phyloP scores from a whole-genome alignment of 2,329 filamentous ascomycete genomes.

The Fusarium haematococcum region DNA sequence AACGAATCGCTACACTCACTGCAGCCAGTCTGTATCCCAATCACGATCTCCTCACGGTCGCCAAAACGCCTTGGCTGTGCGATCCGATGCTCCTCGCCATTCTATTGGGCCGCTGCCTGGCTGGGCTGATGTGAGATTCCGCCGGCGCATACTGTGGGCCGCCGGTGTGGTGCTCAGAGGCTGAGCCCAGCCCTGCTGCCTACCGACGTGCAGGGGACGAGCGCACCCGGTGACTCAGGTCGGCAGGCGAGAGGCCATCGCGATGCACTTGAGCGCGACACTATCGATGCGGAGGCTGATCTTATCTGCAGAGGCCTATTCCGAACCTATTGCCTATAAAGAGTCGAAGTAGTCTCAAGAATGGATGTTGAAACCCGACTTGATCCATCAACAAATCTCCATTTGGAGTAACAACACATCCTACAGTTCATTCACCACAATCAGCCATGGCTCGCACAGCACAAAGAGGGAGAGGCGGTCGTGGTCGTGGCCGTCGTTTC shows the following conservation, averaged over 20 bases:
- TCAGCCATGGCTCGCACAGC: conserved; percentile 33
- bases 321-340: neutral
- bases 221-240: conserved; percentile 24
- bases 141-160: conserved; percentile 2
- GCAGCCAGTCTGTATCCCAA: neutral
- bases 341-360: neutral
- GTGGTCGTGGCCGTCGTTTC: conserved; percentile 18
- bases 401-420: neutral
- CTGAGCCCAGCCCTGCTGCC: conserved; percentile 28
- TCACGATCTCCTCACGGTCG: neutral
- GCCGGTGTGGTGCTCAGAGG: neutral
- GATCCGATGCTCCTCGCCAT: neutral
- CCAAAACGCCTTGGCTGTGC: neutral
- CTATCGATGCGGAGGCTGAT: neutral
- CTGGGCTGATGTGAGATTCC: conserved; percentile 32
- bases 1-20: neutral
- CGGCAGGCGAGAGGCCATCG: neutral
- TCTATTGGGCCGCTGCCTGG: neutral
- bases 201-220: neutral
- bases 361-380: neutral
- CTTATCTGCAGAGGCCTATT: neutral
- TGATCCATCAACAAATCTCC: neutral
- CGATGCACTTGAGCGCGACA: neutral
- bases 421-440: neutral
- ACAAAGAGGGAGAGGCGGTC: conserved; percentile 8